A percentile compares a stretch with the other conserved stretches of the same genome.
These are phyloP conservation scores for Hypoxylon fragiforme DNA, from an alignment of 495 filamentous ascomycete genomes.

Conservation along the genomic window DNA sequence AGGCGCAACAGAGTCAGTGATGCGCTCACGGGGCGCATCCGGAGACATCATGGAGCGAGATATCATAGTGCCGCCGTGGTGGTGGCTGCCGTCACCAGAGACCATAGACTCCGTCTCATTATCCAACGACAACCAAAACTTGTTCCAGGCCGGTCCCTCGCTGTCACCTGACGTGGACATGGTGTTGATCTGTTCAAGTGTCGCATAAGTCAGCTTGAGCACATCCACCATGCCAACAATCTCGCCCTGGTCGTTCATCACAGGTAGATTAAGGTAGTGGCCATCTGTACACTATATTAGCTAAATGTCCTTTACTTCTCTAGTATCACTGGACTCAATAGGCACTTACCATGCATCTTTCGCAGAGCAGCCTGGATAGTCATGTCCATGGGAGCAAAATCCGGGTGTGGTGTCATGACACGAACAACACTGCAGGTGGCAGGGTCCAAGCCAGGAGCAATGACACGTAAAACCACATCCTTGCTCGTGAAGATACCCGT, in stretches of 20 bases:
- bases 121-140: constrained; percentile 98
- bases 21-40: constrained; percentile 63
- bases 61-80: constrained; percentile 57
- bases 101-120: constrained; percentile 96
- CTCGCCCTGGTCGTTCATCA: constrained; percentile 96
- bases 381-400: constrained; percentile 99
- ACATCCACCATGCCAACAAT: constrained; percentile 99
- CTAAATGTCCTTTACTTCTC: neutral
- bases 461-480: constrained; percentile 96
- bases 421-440: constrained; percentile 94
- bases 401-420: constrained; percentile 98
- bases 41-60: constrained; percentile 74
- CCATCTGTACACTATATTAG: constrained; percentile 65
- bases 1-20: constrained; percentile 80
- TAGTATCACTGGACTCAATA: neutral
- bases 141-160: constrained; percentile 98
- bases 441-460: constrained; percentile 93
- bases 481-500: constrained; percentile 99
- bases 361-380: constrained; percentile 95
- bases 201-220: constrained; percentile 95
- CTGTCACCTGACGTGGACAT: constrained; percentile 71
- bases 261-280: constrained; percentile 95
- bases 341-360: constrained; percentile 91
- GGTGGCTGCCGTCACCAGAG: constrained; percentile 80
- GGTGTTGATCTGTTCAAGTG: constrained; percentile 85